Percentiles rank a stretch among this genome's conserved stretches.
Evolutionary conservation across 768 basidiomycete genomes (phyloP).

Genomic region (Sarcomyxa edulis): DNA sequence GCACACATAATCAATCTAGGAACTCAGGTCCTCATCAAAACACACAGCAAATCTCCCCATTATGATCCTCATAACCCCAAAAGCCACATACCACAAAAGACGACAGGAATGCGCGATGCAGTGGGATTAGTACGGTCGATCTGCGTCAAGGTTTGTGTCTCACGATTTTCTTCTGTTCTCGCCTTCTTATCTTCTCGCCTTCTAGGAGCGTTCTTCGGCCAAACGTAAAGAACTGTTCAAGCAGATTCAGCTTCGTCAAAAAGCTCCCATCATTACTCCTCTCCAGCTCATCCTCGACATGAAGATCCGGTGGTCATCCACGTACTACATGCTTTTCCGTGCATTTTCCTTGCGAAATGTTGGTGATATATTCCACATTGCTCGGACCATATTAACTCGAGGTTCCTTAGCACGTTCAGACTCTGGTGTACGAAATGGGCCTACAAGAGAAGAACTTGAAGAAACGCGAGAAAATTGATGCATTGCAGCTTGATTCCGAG

Average conservation of each 20-base stretch:
- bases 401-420: conserved; percentile 18
- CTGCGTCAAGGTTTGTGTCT: conserved; percentile 11
- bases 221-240: conserved; percentile 17
- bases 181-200: background rate
- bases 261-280: background rate
- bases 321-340: conserved; percentile 21
- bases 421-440: conserved; percentile 18
- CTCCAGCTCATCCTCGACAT: conserved; percentile 22
- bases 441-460: conserved; percentile 16
- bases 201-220: conserved; percentile 19
- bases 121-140: conserved; percentile 10
- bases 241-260: conserved; percentile 12
- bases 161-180: background rate
- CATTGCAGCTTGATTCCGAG: conserved; percentile 12
- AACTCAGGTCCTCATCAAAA: conserved; percentile 22
- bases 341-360: conserved; percentile 9
- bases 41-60: conserved; percentile 18
- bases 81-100: conserved; percentile 8
- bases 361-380: no score
- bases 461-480: conserved; percentile 17
- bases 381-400: background rate
- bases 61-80: conserved; percentile 16
- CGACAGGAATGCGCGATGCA: conserved; percentile 14
- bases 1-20: conserved; percentile 28
- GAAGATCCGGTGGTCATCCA: conserved; percentile 26